Evolutionary conservation across 108 stramenopile species (phyloP).

Genomic region (Nitzschia sp.): DNA sequence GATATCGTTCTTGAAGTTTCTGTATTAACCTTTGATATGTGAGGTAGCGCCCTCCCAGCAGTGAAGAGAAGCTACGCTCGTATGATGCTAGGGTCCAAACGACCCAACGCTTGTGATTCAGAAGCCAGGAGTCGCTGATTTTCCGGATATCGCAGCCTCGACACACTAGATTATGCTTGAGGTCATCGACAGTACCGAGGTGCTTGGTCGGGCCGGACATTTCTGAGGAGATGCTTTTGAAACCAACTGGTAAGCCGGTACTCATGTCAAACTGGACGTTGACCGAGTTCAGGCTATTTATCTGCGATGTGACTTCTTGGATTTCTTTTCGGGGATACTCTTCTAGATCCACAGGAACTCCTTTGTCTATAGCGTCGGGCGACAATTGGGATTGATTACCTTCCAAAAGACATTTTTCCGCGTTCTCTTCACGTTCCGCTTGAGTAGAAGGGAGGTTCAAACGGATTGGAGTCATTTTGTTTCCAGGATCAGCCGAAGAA

Average conservation of each 20-base stretch:
- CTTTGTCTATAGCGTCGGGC: too few species aligned
- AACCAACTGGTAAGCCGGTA: slow-evolving; percentile 34
- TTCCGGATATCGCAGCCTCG: slow-evolving; percentile 49
- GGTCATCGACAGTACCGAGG: background rate
- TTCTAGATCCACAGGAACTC: too few species aligned
- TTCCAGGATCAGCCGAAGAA: too few species aligned
- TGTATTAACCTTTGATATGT: slow-evolving; percentile 56
- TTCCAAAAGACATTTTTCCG: too few species aligned
- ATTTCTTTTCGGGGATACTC: slow-evolving; percentile 2
- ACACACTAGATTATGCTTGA: slow-evolving; percentile 21
- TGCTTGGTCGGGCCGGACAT: background rate
- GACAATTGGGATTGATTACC: too few species aligned
- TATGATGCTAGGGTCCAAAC: slow-evolving; percentile 82
- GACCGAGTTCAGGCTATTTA: slow-evolving; percentile 1
- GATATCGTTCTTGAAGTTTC: slow-evolving; percentile 59
- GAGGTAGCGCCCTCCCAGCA: slow-evolving; percentile 56
- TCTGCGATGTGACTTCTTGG: background rate
- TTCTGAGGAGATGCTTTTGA: background rate
- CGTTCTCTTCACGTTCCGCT: too few species aligned
- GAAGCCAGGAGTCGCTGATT: slow-evolving; percentile 60
- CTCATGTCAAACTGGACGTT: slow-evolving; percentile 4
- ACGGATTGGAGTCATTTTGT: too few species aligned
- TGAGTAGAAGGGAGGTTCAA: too few species aligned
- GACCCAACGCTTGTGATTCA: slow-evolving; percentile 77
- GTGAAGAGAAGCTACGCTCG: slow-evolving; percentile 60